Evolutionary conservation across 768 basidiomycete genomes (phyloP), one percentile per base, ranked within the genome.

Genomic region (Hygrophoropsis aurantiaca): DNA sequence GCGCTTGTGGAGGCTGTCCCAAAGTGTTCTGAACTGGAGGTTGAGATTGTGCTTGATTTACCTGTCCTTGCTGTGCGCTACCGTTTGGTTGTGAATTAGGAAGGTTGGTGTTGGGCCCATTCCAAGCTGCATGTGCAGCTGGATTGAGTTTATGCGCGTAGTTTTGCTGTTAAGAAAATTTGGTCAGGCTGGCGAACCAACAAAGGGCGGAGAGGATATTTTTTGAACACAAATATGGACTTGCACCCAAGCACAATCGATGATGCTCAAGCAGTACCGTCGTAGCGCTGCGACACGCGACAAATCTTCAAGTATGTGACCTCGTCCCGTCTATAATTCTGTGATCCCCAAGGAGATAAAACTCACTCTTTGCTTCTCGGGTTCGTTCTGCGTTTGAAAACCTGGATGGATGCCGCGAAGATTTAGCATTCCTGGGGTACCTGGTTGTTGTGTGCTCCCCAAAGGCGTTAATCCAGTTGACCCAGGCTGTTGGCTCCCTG

Each of bases 351-450:
- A 50, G 30, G 48, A 47, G 42, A 18, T 36, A 54, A 45, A 49
- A 77, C 84, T 69, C 68, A 87, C 85, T 74, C 87, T 77, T 58
- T 64, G 62, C 42, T 89, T 88, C 58, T 88, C 87, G 15, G 77
- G 69, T 46, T 90, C 87, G 16, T 75, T 70, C 48, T 80, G 78
- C 45, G 68, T 72, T 61, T 81, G 79, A 47, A 82, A 65, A 72
- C 54, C 80, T 24, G 56, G 64, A 42, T 65, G 65, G 34, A 59
- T 64, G 55, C 65, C 73, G 49, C 60, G 72, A 45, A 78, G 53
- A 49, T 85, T 87, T 54, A 89, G 65, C 74, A 90, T 74, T 32
- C 86, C 86, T 6, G 87, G 86, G 43, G 85, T 78, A 45, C 64
- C 70, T 41, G 73, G 73, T 51, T 73, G 74, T 55, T 75, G 74